These are phyloP conservation scores for Torulaspora globosa DNA, from an alignment of 1,139 yeast genomes.

Conservation along the genomic window DNA sequence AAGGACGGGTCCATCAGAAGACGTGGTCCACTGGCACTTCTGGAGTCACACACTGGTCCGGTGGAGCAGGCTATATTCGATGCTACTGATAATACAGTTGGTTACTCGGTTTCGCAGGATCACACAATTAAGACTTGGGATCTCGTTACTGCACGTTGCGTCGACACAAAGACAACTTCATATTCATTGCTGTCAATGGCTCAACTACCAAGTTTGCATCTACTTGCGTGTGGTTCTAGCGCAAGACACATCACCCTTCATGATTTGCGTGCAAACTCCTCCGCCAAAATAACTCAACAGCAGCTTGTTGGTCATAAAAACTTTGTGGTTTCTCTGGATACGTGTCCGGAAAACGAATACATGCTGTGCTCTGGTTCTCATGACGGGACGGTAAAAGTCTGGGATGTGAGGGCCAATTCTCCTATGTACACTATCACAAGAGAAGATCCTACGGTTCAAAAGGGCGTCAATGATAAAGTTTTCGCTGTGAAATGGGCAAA, in stretches of 20 bases:
- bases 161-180: conserved; percentile 87
- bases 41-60: conserved; percentile 80
- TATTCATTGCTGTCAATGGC: conserved; percentile 75
- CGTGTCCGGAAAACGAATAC: conserved; percentile 70
- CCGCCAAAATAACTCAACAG: conserved; percentile 51
- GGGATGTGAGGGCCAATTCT: conserved; percentile 91
- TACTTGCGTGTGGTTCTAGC: conserved; percentile 88
- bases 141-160: conserved; percentile 72
- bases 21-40: conserved; percentile 71
- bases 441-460: conserved; percentile 44
- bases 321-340: conserved; percentile 75
- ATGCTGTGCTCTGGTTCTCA: conserved; percentile 88
- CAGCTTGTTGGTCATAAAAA: conserved; percentile 88
- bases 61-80: conserved; percentile 84
- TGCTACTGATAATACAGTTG: conserved; percentile 66
- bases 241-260: conserved; percentile 92
- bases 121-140: conserved; percentile 97
- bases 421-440: conserved; percentile 84
- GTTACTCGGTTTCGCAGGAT: conserved; percentile 91
- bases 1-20: conserved; percentile 74
- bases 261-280: conserved; percentile 69
- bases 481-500: conserved; percentile 87
- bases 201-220: conserved; percentile 58
- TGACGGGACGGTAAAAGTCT: conserved; percentile 90
- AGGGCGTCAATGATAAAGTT: conserved; percentile 53